phyloP scores from a whole-genome alignment of 345 rosid genomes.

The Clausena lansium region DNA sequence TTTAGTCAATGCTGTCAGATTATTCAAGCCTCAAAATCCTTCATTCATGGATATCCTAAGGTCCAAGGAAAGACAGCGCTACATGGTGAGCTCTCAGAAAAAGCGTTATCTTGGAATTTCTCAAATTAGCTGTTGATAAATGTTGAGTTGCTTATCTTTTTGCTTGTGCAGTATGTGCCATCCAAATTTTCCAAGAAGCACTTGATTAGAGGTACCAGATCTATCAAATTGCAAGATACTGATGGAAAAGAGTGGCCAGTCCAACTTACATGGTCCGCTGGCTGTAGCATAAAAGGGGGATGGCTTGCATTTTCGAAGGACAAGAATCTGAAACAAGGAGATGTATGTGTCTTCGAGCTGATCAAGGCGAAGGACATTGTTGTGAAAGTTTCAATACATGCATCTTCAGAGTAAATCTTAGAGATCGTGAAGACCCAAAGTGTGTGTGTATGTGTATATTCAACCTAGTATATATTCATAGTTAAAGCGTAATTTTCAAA shows the following conservation, averaged over 20 bases:
- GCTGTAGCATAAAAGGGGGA: not conserved
- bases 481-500: no score
- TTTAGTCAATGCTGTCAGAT: constrained; percentile 32
- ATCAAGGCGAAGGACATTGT: not conserved
- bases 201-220: not conserved
- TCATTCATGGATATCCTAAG: constrained; percentile 33
- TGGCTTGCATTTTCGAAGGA: not conserved
- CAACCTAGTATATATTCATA: no score
- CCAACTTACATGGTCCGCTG: not conserved
- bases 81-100: not conserved
- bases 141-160: not conserved
- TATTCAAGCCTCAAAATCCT: constrained; percentile 37
- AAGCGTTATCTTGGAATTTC: not conserved
- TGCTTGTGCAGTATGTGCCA: constrained; percentile 25
- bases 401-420: not conserved
- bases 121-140: not conserved
- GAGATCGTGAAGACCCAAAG: not conserved
- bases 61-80: not conserved
- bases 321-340: not conserved
- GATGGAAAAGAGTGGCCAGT: constrained; percentile 26
- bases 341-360: not conserved
- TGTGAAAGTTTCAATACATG: not conserved
- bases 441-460: no score
- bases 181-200: constrained; percentile 13
- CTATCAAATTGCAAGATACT: constrained; percentile 25